A percentile compares a stretch with the other conserved stretches of the same genome.
Evolutionary conservation across 1,139 yeast species (phyloP).

Genomic region (Protomyces pachydermus): DNA sequence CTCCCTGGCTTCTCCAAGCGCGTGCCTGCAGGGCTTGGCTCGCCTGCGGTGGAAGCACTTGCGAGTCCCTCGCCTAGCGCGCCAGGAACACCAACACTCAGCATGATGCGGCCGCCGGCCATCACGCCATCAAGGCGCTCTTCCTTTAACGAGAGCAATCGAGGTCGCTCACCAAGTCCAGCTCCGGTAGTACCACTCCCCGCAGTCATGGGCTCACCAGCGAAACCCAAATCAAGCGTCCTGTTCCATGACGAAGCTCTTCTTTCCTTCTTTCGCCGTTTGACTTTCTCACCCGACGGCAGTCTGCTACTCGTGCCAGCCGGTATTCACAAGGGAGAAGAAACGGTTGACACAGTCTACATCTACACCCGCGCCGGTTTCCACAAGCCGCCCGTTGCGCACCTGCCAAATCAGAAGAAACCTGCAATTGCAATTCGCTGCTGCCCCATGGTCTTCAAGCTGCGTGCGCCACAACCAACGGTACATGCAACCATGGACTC

Average conservation of each 20-base stretch:
- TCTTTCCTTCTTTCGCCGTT: slow-evolving; percentile 81
- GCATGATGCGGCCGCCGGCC: slow-evolving; percentile 29
- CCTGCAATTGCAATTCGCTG: slow-evolving; percentile 82
- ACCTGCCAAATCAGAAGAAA: slow-evolving; percentile 69
- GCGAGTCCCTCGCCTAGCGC: slow-evolving; percentile 33
- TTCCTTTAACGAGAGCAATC: slow-evolving; percentile 35
- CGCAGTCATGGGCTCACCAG: slow-evolving; percentile 43
- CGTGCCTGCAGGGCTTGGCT: not conserved
- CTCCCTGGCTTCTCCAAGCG: slow-evolving; percentile 22
- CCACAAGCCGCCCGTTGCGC: slow-evolving; percentile 64
- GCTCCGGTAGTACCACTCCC: slow-evolving; percentile 42
- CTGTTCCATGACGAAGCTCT: slow-evolving; percentile 80
- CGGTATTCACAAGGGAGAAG: slow-evolving; percentile 57
- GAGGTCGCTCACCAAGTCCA: slow-evolving; percentile 34
- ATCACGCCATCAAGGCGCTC: slow-evolving; percentile 35
- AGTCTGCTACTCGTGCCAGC: slow-evolving; percentile 72
- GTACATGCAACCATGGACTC: slow-evolving; percentile 5
- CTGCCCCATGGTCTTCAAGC: slow-evolving; percentile 58
- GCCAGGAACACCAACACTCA: slow-evolving; percentile 32
- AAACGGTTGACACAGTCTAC: slow-evolving; percentile 61
- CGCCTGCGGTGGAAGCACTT: slow-evolving; percentile 23
- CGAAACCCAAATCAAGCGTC: slow-evolving; percentile 1
- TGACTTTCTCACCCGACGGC: slow-evolving; percentile 88
- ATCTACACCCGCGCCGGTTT: slow-evolving; percentile 68
- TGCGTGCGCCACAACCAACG: slow-evolving; percentile 32